Evolutionary conservation across 2,329 filamentous ascomycete genomes (phyloP).

Genomic region (Microthyrium microscopicum): DNA sequence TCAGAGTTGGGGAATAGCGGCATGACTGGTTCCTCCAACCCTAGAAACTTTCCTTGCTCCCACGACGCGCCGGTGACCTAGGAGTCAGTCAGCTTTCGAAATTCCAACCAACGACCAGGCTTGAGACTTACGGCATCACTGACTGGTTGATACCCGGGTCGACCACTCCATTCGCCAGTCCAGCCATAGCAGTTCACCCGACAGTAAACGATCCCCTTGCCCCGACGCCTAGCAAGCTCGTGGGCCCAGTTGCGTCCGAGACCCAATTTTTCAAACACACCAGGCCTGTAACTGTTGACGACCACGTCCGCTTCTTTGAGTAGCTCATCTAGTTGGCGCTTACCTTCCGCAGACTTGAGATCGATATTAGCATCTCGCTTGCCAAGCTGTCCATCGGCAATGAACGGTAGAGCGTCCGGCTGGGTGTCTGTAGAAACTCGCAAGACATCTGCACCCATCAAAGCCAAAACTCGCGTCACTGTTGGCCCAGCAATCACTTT

Average conservation of each 20-base stretch:
- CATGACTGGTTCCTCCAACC: conserved; percentile 19
- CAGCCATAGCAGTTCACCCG: conserved; percentile 23
- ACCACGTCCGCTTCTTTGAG: conserved; percentile 20
- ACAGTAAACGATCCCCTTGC: conserved; percentile 17
- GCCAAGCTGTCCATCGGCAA: conserved; percentile 18
- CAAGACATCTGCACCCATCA: background rate
- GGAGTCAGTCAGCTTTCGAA: background rate
- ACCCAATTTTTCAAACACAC: conserved; percentile 16
- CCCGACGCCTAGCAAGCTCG: conserved; percentile 13
- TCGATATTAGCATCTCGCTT: conserved; percentile 21
- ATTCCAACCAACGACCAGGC: background rate
- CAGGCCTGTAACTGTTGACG: conserved; percentile 21
- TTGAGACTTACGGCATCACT: background rate
- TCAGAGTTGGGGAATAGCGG: background rate
- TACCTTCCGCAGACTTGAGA: conserved; percentile 16
- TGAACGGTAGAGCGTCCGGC: background rate
- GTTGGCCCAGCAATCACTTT: background rate
- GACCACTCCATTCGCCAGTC: conserved; percentile 12
- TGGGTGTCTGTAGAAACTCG: background rate
- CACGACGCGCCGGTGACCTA: background rate
- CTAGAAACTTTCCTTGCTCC: conserved; percentile 21
- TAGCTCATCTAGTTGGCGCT: conserved; percentile 11
- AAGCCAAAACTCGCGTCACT: background rate
- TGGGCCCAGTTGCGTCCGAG: conserved; percentile 15
- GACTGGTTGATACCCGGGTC: background rate